Conservation (phyloP, 441 rosid species). For the Erysimum pusillum region DNA sequence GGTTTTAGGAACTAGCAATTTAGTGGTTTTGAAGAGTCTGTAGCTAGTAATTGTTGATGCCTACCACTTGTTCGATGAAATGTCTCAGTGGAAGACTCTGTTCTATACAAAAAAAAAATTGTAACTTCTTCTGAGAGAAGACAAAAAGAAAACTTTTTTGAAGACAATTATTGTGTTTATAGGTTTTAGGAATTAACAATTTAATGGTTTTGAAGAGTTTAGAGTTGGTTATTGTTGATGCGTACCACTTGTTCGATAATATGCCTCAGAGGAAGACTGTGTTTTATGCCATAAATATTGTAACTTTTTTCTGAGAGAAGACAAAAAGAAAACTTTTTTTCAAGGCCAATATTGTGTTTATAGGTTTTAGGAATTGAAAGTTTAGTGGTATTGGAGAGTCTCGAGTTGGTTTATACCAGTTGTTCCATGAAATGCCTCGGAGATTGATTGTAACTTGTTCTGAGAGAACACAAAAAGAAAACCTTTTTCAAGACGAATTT, state of each 20-base stretch:
- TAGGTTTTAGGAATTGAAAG: no score
- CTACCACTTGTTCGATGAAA: constrained; percentile 41
- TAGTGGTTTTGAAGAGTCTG: not conserved
- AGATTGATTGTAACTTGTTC: no score
- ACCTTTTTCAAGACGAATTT: not conserved
- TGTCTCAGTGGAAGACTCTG: not conserved
- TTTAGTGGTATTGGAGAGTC: no score
- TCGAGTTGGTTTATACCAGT: constrained; percentile 18
- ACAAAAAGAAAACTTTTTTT: no score
- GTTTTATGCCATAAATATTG: not conserved
- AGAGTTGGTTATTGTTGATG: constrained; percentile 23
- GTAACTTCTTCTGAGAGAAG: no score
- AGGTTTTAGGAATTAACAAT: not conserved
- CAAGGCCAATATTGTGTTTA: no score
- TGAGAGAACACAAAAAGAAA: not conserved
- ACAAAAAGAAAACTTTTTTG: not conserved
- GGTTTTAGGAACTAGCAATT: not conserved
- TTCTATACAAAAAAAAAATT: not conserved
- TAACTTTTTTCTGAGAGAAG: no score
- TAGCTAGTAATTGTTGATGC: constrained; percentile 22
- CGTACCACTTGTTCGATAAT: constrained; percentile 38
- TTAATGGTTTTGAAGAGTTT: not conserved
- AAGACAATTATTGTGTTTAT: not conserved
- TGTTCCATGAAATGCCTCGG: constrained; percentile 21
- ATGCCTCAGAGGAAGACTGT: constrained; percentile 10